Evolutionary conservation across 106 monocot species (phyloP), one percentile per base, ranked within the genome.

Genomic region (Platanthera zijinensis): DNA sequence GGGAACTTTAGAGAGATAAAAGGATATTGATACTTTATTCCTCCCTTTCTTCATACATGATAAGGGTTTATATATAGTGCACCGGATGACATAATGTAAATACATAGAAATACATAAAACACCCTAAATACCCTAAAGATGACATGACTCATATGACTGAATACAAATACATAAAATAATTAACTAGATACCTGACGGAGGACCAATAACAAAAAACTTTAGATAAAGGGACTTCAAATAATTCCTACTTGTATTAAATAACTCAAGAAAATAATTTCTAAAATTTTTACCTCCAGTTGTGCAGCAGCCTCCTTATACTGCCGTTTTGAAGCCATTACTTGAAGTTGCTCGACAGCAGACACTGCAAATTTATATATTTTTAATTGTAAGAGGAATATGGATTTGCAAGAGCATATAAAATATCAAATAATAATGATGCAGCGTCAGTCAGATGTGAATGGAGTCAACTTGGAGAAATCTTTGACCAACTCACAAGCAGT

Each of bases 341-440:
- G 97, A 88, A 99, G 97, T 81, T 99, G 97, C 72, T 99, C 97
- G 75, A 99, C 94, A 68, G 97, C 97, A 76, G 97, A 99, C n/a
- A 94, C 97, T 99, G 84, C 78, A 90, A 50, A 78, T 62, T 18
- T 14, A 39, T 39, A 39, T 39, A 39, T 39, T 39, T 39, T 3
- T 39, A 39, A 39, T 39, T 39, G 39, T 39, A 15, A 5, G 77
- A 56, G 32, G 14, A 73, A 78, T 71, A 56, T 10, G 52, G 9
- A 52, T 22, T 46, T 47, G 70, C 17, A 70, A 70, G 72, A 46
- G 14, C 49, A 62, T 47, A 77, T 22, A 74, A 28, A 32, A 79
- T 71, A 7, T 56, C 57, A 76, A 48, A 48, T 6, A 48, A 6
- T 17, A 5, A 46, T 7, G 56, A 47, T 64, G 63, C 48, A 75